Base-by-base conservation (phyloP, 2,329 filamentous ascomycete species). In the Botrytis tulipae region DNA sequence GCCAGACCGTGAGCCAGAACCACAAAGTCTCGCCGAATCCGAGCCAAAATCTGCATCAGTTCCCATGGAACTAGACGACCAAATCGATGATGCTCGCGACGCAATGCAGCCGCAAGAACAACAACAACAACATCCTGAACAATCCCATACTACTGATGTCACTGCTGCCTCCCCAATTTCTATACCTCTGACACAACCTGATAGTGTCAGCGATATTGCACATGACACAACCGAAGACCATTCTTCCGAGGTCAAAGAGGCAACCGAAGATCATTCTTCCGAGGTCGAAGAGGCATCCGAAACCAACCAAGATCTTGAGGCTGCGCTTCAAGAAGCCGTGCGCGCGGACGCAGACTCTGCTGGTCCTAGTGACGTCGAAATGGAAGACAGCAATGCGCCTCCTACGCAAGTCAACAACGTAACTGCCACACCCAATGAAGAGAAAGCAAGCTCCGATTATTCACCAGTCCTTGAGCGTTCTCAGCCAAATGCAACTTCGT, bases 301-400 rank as follows among this genome's bases (percentile, higher is more conserved):
- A 44, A 35, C 73, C 3, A 75, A 80, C 73, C 76, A 76, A 63
- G 76, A 75, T n/a, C 76, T 79, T 22, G 78, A 80, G 40, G 76
- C 76, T 35, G 78, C 78, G 14, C 68, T 80, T 46, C 78, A 80
- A 73, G 78, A 80, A 51, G 76, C 76, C 29, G 76, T 78, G 32
- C 77, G 76, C 29, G 77, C 78, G 40, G 78, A 80, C 59, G 79
- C 75, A n/a, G 78, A 80, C 46, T 77, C 75, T 51, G 75, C 76
- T 70, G 61, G 59, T 4, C 68, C 73, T 2, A 71, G 32, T 14
- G 72, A 74, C 71, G 74, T 77, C 20, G 75, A 79, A 40, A 78
- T 79, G 61, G 78, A 80, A 37, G 76, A 75, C 44, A 76, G 75
- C 9, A 77, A 78, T 72, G 76, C 75, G 18, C 29, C 32, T 74